These are phyloP conservation scores for Globisporangium radiosum DNA, from an alignment of 352 stramenopile genomes.

Conservation along the genomic window DNA sequence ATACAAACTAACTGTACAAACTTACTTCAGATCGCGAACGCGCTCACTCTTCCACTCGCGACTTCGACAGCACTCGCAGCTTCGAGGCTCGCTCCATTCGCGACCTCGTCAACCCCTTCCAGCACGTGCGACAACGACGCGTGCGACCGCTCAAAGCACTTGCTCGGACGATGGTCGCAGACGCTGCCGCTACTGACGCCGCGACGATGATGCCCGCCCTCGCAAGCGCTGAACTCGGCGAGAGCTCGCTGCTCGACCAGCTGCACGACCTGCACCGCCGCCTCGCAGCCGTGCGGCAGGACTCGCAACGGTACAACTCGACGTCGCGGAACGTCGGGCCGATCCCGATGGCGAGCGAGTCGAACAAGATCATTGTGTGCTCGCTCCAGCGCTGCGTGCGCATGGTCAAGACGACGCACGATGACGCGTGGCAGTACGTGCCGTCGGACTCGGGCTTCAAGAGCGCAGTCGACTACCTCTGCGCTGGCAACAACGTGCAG, in stretches of 20 bases:
- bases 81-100: no score
- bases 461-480: slow-evolving; percentile 70
- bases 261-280: slow-evolving; percentile 69
- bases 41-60: background rate
- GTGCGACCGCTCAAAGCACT: background rate
- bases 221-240: slow-evolving; percentile 34
- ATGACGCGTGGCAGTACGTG: slow-evolving; percentile 74
- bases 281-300: slow-evolving; percentile 61
- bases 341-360: slow-evolving; percentile 67
- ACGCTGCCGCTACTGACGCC: background rate
- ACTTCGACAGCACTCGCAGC: background rate
- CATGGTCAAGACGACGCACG: slow-evolving; percentile 62
- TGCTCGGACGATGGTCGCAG: background rate
- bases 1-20: no score
- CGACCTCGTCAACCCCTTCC: no score
- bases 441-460: slow-evolving; percentile 55
- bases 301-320: slow-evolving; percentile 67
- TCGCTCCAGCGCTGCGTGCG: slow-evolving; percentile 64
- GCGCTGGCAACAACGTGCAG: slow-evolving; percentile 74
- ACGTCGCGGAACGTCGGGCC: slow-evolving; percentile 52
- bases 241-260: slow-evolving; percentile 72
- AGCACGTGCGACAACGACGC: background rate
- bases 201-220: background rate
- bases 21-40: no score
- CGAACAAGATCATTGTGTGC: slow-evolving; percentile 78